Conservation (phyloP, 345 rosid genomes). For the Cardamine chenopodiifolia region DNA sequence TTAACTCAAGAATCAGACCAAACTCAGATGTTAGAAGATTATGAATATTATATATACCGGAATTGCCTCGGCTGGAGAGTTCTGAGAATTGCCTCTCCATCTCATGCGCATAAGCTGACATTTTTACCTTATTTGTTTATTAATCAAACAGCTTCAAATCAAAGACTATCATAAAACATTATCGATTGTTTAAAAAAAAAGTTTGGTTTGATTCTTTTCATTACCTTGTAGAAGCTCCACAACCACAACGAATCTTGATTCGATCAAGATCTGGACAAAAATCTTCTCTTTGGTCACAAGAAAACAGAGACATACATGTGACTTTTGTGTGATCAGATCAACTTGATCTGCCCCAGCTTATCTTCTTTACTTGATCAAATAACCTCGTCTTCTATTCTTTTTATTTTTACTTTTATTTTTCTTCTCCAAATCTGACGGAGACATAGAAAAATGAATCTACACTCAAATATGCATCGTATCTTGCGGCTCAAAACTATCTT, state of each 20-base stretch:
- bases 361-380: conserved; percentile 19
- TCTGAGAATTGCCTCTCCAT: conserved; percentile 76
- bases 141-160: not conserved
- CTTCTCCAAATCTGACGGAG: conserved; percentile 9
- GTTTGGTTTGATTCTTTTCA: not conserved
- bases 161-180: not conserved
- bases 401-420: not conserved
- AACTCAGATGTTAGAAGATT: not conserved
- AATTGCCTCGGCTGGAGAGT: conserved; percentile 65
- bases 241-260: conserved; percentile 19
- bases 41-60: conserved; percentile 51
- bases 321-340: conserved; percentile 15
- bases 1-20: conserved; percentile 11
- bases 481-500: not conserved
- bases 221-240: not conserved
- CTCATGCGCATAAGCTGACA: conserved; percentile 79
- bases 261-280: conserved; percentile 23
- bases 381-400: not conserved
- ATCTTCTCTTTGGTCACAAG: conserved; percentile 22
- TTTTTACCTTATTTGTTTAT: conserved; percentile 17
- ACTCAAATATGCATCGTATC: not conserved
- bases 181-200: not conserved
- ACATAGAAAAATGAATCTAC: not conserved
- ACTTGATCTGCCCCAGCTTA: conserved; percentile 10
- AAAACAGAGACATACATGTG: conserved; percentile 35